Conservation (phyloP, 2,329 filamentous ascomycete genomes). For the Epicoccum sorghinum region DNA sequence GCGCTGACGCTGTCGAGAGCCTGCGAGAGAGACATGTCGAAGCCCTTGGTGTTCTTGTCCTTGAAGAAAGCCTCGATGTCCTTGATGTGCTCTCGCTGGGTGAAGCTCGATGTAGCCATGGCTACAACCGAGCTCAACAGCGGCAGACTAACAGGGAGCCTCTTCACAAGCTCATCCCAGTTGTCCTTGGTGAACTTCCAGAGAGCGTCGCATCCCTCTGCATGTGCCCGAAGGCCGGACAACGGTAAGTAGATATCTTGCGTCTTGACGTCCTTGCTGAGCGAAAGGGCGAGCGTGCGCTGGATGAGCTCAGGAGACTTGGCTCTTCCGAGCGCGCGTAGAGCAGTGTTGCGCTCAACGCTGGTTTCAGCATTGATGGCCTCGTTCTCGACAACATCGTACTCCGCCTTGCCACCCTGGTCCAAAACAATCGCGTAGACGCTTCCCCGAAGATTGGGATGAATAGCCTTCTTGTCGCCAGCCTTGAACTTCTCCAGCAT, state of each 20-base stretch:
- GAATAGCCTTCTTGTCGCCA: constrained; percentile 81
- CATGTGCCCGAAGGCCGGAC: constrained; percentile 75
- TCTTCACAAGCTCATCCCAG: constrained; percentile 83
- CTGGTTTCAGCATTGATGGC: constrained; percentile 77
- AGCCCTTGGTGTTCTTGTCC: constrained; percentile 82
- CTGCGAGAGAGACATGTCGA: constrained; percentile 88
- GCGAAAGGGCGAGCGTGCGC: constrained; percentile 75
- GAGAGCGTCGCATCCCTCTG: constrained; percentile 78
- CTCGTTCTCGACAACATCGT: constrained; percentile 75
- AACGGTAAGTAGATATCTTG: constrained; percentile 94
- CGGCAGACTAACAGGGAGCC: constrained; percentile 82
- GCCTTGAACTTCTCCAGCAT: constrained; percentile 87
- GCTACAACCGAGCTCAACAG: constrained; percentile 86
- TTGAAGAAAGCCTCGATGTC: constrained; percentile 82
- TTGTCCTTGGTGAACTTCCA: constrained; percentile 85
- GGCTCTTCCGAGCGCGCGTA: constrained; percentile 81
- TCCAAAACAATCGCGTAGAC: constrained; percentile 86
- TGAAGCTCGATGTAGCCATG: constrained; percentile 82
- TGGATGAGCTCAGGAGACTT: constrained; percentile 80
- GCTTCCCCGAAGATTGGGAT: constrained; percentile 87
- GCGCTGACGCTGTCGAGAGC: constrained; percentile 82
- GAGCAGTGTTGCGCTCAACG: constrained; percentile 90
- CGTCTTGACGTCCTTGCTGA: constrained; percentile 84
- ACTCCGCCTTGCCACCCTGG: constrained; percentile 86
- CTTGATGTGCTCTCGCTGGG: constrained; percentile 74